phyloP scores from a whole-genome alignment of 202 grass and related monocot species.

The Musa balbisiana region DNA sequence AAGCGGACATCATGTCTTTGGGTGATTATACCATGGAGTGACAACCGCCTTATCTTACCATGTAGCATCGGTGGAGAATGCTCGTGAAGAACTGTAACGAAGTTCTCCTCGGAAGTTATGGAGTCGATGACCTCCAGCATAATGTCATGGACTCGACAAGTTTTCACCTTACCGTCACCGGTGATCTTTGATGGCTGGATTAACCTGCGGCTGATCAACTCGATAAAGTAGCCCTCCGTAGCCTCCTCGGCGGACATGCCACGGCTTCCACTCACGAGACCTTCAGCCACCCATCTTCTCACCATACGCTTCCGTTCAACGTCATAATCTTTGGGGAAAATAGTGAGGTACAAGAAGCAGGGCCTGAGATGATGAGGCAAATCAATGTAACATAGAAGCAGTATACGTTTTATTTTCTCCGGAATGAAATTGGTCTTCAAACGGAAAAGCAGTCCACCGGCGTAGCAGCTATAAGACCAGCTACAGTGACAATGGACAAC shows the following conservation, averaged over 20 bases:
- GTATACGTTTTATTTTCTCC: not conserved
- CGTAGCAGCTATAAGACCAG: not conserved
- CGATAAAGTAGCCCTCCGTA: constrained; percentile 31
- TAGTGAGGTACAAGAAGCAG: not conserved
- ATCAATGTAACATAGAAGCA: not conserved
- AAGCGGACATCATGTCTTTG: not conserved
- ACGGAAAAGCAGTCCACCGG: not conserved
- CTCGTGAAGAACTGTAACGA: constrained; percentile 27
- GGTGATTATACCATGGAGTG: not conserved
- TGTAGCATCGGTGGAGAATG: not conserved
- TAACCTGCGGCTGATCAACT: constrained; percentile 38
- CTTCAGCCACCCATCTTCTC: constrained; percentile 41
- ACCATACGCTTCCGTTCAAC: not conserved
- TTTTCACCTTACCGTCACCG: constrained; percentile 36
- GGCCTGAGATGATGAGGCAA: not conserved
- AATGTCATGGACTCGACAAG: constrained; percentile 38
- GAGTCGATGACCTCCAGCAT: constrained; percentile 40
- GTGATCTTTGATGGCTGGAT: constrained; percentile 29
- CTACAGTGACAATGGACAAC: not conserved
- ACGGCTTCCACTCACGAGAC: constrained; percentile 33
- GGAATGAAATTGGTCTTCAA: not conserved
- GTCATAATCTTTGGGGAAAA: not conserved
- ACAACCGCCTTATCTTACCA: constrained; percentile 35
- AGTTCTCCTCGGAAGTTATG: constrained; percentile 43
- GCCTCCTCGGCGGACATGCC: constrained; percentile 28